Evolutionary conservation across 352 stramenopile genomes (phyloP).

Genomic region (Phytophthora constricta): DNA sequence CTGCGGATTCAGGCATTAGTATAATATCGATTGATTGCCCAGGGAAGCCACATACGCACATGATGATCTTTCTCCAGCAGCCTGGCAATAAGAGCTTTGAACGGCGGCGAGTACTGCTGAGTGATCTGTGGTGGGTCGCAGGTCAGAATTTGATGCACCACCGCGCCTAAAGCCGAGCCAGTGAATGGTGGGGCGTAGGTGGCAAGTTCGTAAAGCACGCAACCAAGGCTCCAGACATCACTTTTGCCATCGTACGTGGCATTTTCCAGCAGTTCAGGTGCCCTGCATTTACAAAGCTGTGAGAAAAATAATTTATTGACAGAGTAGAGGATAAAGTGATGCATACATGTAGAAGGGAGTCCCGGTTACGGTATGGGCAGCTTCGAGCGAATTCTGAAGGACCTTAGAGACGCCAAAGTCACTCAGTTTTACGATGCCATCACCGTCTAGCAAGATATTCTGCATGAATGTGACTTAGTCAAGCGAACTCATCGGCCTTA

Average conservation of each 20-base stretch:
- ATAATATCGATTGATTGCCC: not conserved
- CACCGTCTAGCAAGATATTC: slow-evolving; percentile 63
- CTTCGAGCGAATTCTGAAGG: slow-evolving; percentile 53
- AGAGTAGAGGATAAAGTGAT: not conserved
- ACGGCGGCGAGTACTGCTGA: slow-evolving; percentile 31
- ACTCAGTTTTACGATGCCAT: slow-evolving; percentile 73
- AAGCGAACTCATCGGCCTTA: too few species aligned
- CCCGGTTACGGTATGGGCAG: slow-evolving; percentile 63
- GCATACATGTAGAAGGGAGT: slow-evolving; percentile 80
- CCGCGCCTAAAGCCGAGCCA: slow-evolving; percentile 56
- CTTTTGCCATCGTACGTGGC: slow-evolving; percentile 68
- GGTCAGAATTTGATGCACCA: slow-evolving; percentile 65
- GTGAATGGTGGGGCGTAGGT: slow-evolving; percentile 65
- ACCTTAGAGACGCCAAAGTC: slow-evolving; percentile 70
- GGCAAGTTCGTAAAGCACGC: slow-evolving; percentile 82
- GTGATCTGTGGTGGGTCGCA: slow-evolving; percentile 38
- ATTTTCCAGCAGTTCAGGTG: slow-evolving; percentile 79
- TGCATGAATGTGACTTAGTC: too few species aligned
- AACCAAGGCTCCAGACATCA: slow-evolving; percentile 88
- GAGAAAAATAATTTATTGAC: slow-evolving; percentile 1
- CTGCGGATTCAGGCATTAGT: slow-evolving; percentile 13
- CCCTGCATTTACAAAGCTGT: slow-evolving; percentile 33
- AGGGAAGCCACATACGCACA: slow-evolving; percentile 16
- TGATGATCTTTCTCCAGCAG: slow-evolving; percentile 56
- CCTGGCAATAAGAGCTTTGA: slow-evolving; percentile 35